Conservation (phyloP, 306 rosid genomes). For the Cucurbita maxima region DNA sequence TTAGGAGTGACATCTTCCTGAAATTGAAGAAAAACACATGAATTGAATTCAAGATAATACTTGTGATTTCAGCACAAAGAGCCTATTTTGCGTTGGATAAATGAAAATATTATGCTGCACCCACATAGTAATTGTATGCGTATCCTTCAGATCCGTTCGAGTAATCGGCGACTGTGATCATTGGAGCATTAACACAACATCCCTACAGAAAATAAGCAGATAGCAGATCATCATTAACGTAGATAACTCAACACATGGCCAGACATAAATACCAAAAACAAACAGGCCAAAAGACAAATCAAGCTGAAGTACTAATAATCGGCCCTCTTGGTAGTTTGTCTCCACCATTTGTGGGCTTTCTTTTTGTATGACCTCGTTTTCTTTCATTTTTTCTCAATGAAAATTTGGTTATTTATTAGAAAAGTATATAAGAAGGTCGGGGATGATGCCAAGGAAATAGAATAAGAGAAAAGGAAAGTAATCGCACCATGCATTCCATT, state of each 20-base stretch:
- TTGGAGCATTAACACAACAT: conserved; percentile 93
- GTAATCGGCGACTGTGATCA: conserved; percentile 97
- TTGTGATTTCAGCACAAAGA: neutral
- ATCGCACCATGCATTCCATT: conserved; percentile 98
- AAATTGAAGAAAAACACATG: conserved; percentile 10
- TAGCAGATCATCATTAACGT: neutral
- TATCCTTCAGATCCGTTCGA: conserved; percentile 92
- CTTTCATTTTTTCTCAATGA: neutral
- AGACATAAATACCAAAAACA: neutral
- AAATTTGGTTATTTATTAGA: neutral
- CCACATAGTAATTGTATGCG: conserved; percentile 72
- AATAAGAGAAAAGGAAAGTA: conserved; percentile 7
- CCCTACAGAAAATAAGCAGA: conserved; percentile 42
- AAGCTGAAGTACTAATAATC: neutral
- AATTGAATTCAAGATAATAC: neutral
- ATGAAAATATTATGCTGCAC: conserved; percentile 14
- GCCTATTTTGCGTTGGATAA: neutral
- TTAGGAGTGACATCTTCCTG: conserved; percentile 96
- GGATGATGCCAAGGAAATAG: neutral
- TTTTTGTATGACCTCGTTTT: neutral
- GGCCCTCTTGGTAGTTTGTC: neutral
- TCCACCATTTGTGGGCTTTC: neutral
- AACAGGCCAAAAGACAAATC: neutral
- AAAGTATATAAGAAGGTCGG: neutral
- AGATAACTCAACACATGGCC: neutral